Base-by-base conservation (phyloP, 1,284 basidiomycete species). In the Ustilago shanxiensis region DNA sequence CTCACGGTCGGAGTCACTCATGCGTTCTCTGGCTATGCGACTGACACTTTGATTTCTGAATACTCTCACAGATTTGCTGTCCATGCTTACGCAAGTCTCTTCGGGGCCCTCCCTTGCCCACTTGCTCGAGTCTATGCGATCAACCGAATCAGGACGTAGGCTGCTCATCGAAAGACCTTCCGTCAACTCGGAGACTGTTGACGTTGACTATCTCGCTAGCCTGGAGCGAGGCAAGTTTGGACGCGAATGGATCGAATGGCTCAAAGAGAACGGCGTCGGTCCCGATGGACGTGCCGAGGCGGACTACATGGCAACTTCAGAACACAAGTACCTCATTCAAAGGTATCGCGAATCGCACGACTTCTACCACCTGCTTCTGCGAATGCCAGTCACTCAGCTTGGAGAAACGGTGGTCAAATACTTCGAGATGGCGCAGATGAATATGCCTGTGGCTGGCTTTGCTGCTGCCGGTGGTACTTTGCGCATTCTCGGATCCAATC, bases 321-420 rank as follows among this genome's bases (percentile, higher is more conserved):
- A 84, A 66, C 73, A 80, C 49, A 79, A 79, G 52, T 86, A 98
- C 86, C 94, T 98, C 63, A 95, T 99, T 92, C 94, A 97, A 80
- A 92, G 97, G 49, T 99, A 99, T 86, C 92, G 97, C 41, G 95
- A 99, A 88, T 96, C 93, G 78, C 96, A 98, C 87, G 84, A 98
- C 87, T 92, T 97, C 82, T 97, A 97, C 86, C 96, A 98, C 84
- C 92, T 93, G 69, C 90, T 98, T 62, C 91, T 92, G 86, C 91
- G 91, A 67, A 90, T 98, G 28, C 95, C 95, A 0, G 94, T 98
- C 58, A 92, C 92, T 67, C 92, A 96, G 79, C 91, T 93, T 60
- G 94, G 93, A 62, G 97, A 99, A 87, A 90, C 98, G n/a, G 93
- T 95, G 0, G 91, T 99, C 86, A 99, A 99, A 87, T 93, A 91